Percentiles rank a stretch among this genome's conserved stretches.
Evolutionary conservation across 2,329 filamentous ascomycete genomes (phyloP).

Genomic region (Trichoderma endophyticum): DNA sequence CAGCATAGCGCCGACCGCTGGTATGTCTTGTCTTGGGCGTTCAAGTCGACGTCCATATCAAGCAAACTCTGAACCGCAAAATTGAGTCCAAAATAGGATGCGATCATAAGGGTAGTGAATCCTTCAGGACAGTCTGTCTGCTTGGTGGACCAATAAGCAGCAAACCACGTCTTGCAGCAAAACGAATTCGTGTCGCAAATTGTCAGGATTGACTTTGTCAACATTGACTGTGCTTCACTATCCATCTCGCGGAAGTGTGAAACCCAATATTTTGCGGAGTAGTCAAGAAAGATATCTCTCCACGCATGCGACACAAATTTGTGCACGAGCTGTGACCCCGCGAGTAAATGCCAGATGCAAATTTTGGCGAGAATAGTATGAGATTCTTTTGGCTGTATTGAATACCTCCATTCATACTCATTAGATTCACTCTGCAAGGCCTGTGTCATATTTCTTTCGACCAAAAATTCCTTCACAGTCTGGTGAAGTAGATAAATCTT

Average conservation of each 20-base stretch:
- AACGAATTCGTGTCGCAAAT: background rate
- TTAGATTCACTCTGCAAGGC: background rate
- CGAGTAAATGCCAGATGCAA: conserved; percentile 18
- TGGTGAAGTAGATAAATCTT: conserved; percentile 27
- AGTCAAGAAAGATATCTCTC: background rate
- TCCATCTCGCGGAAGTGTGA: background rate
- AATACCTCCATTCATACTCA: conserved; percentile 19
- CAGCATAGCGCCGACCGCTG: background rate
- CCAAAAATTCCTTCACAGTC: conserved; percentile 26
- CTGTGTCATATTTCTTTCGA: background rate
- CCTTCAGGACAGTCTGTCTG: background rate
- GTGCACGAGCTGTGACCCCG: background rate
- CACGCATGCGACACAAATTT: background rate
- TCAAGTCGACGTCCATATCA: background rate
- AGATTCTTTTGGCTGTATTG: conserved; percentile 18
- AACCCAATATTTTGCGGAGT: background rate
- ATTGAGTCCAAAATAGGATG: background rate
- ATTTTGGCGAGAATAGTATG: conserved; percentile 20
- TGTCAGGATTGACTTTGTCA: background rate
- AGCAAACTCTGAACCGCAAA: background rate
- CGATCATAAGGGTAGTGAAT: background rate
- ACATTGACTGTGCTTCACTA: background rate
- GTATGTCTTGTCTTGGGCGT: background rate
- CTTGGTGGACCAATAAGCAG: background rate
- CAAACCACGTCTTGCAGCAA: background rate